These are phyloP conservation scores for Salix exigua DNA, from an alignment of 345 rosid species.

Conservation along the genomic window DNA sequence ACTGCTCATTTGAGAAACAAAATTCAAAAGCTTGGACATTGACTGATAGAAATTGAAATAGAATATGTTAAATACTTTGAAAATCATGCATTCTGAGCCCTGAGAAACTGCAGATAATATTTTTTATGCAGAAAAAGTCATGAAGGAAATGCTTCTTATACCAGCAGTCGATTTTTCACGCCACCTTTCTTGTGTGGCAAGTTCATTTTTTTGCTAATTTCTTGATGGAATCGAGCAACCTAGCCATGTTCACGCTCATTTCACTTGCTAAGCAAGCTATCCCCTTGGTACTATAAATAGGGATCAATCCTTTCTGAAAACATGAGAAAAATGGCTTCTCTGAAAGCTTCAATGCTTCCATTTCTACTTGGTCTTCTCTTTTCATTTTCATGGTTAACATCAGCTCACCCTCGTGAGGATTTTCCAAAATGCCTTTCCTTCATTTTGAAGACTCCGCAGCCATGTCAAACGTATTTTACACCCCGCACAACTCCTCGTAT, in stretches of 20 bases:
- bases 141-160: not conserved
- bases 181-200: not conserved
- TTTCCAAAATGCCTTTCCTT: not conserved
- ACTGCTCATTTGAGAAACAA: not conserved
- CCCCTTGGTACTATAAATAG: not conserved
- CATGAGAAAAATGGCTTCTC: not conserved
- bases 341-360: not conserved
- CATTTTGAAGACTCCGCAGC: not conserved
- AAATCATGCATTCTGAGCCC: not conserved
- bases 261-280: not conserved
- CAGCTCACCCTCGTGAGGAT: not conserved
- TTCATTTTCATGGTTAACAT: not conserved
- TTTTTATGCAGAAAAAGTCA: not conserved
- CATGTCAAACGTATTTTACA: not conserved
- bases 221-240: not conserved
- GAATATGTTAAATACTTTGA: not conserved
- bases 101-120: not conserved
- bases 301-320: not conserved
- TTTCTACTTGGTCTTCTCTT: not conserved
- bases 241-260: not conserved
- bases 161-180: not conserved
- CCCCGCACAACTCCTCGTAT: not conserved
- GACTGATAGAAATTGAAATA: not conserved
- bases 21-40: not conserved
- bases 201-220: not conserved